Evolutionary conservation across 2,329 filamentous ascomycete species (phyloP), one percentile per base, ranked within the genome.

Genomic region (Fusarium incarnatum): DNA sequence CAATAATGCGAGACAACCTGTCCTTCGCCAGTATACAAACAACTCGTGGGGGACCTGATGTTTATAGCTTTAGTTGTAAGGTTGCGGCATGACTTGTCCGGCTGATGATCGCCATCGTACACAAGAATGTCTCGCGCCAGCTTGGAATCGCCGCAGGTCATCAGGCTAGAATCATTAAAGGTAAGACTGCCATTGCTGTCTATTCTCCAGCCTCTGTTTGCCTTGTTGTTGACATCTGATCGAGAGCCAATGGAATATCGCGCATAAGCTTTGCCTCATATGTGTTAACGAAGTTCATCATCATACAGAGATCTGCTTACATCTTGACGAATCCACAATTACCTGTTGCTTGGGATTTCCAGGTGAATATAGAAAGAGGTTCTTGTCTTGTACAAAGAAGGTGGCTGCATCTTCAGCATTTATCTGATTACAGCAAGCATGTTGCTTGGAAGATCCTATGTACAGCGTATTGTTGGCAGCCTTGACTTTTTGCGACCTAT

Each of bases 291-390:
- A 11, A 18, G 12, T 42, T 18, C 8, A 20, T 20, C 9, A 16
- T 32, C 3, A 1, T 2, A 34, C 15, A 16, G 8, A 34, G 15
- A 34, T 34, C 30, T 34, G 3, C 15, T 34, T 8, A 34, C 30
- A 34, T 34, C 15, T 34, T 9, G 15, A 34, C 30, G 30, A 34
- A 34, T 34, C 30, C 4, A 58, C 27, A 34, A n/a, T 22, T 4
- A 58, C 48, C 8, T 34, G 56, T 13, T 58, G 56, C n/a, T 44
- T 54, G 11, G 56, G 48, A 13, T 45, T 58, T 18, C 56, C 56
- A 3, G 56, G 56, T 13, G 56, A 58, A 12, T 58, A 58, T 13
- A 58, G 56, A 7, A 45, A 55, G 15, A 58, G 67, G 28, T 45
- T 28, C 5, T 42, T 8, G 6, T 37, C n/a, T 40, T 54, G 9